Evolutionary conservation across 2,329 filamentous ascomycete species (phyloP), one percentile per base, ranked within the genome.

Genomic region (Trichophyton equinum): DNA sequence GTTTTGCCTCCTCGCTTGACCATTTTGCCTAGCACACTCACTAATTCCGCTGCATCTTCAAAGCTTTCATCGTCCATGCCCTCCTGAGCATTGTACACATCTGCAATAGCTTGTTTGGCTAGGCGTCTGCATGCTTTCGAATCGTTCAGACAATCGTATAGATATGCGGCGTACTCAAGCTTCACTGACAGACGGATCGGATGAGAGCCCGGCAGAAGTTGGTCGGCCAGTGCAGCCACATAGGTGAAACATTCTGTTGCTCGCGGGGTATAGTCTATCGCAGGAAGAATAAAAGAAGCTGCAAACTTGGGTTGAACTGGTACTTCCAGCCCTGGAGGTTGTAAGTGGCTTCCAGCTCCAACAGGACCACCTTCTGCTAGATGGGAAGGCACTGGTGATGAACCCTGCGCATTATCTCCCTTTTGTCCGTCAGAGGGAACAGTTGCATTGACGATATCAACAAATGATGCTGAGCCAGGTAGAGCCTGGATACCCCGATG

Each of bases 1-100:
- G 69, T 67, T 60, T 75, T 76, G 0, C 71, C 70, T 6, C 87
- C 87, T 57, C 90, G 82, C 74, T 88, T 91, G 81, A 91, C 89
- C 85, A 96, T 94, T 69, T 86, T 89, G 5, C 89, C 90, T 0
- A 97, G 74, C 0, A 94, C 85, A 0, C 88, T 87, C 7, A 97
- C 91, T 11, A 96, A 80, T 68, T 92, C 88, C 62, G 90, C 91
- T 0, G 91, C 90, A 72, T 97, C 94, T 65, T 88, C 84, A 71
- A 96, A 99, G 78, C 94, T 95, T 66, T 95, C 90, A 69, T 97
- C 91, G 62, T 95, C 89, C 84, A 97, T 92, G 20, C 89, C 89
- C 73, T 96, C 91, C 59, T 87, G 85, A 1, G 91, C 90, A 61
- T 91, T 87, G 70, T 96, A 96, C 0, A 96, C 92, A 67, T 96